Evolutionary conservation across 371 early-diverging fungal genomes (phyloP), one percentile per base, ranked within the genome.

Genomic region (Mortierella sp.): DNA sequence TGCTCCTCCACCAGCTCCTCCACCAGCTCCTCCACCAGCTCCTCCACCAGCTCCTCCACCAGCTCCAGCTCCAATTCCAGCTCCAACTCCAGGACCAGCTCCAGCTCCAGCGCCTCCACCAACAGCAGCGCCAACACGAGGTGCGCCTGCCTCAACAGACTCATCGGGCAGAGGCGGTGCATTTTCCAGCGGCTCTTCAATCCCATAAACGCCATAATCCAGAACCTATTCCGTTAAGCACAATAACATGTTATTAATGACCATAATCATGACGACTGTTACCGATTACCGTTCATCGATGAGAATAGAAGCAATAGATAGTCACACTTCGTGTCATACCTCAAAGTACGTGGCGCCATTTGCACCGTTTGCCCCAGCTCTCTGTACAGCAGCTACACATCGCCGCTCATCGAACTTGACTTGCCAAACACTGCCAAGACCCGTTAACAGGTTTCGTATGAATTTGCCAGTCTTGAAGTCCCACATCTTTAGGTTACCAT

Each of bases 401-500:
- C 94, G 85, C 9, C 92, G 88, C 61, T 94, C 92, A 77, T 97
- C 94, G 89, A 96, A 95, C 28, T 90, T 85, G 21, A 98, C 97
- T 77, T 96, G 90, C 97, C 99, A 99, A 7, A 98, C 97, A 21
- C 97, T 94, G 19, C 88, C 84, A 24, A 95, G 84, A 15, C 89
- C 90, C 0, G 85, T 86, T 36, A 94, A 79, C 59, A 97, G 83
- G 78, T 98, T 96, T 32, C 96, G 87, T 1, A 93, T 83, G 68
- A 90, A 88, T 33, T 88, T 84, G 11, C 97, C 97, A 21, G 94
- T 87, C 67, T 92, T 83, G 28, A 96, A 90, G 80, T 98, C 96
- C 97, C 98, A 98, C 82, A 98, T 87, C 76, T 97, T 98, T 28
- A 98, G 85, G 3, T 95, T 94, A n/a, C 94, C 95, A 69, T 97